Base-by-base conservation (phyloP, 1,284 basidiomycete species). In the Bondarzewia mesenterica region DNA sequence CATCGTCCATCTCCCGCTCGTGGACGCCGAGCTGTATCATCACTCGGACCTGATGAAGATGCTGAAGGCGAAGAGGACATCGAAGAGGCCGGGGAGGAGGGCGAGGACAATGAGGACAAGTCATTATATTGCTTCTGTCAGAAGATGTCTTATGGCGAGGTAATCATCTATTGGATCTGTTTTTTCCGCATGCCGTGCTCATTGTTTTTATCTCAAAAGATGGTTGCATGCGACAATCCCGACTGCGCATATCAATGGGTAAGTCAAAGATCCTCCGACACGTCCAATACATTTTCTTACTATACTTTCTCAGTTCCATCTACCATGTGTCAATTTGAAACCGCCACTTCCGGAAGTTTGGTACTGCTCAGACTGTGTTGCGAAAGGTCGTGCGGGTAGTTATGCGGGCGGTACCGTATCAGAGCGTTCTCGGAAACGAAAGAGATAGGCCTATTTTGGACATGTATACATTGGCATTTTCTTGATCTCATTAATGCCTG, bases 201-300 rank as follows among this genome's bases (percentile, higher is more conserved):
- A 21, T 8, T 41, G n/a, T 2, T n/a, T 22, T 44, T 35, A 27
- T 7, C 26, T 14, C n/a, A n/a, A n/a, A n/a, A 80, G 74, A 85
- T 85, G 82, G 78, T 85, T 52, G 83, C 73, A 39, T 85, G 82
- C 60, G 82, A 85, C 59, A 80, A 80, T 55, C 64, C 73, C n/a
- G 69, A 70, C 7, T 85, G 82, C 63, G 71, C 69, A n/a, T 82
- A 76, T 62, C 79, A 85, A 74, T 85, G 83, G 82, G 82, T 83
- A 52, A 70, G 80, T 70, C 12, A 16, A n/a, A 15, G 44, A 35
- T 47, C 7, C n/a, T 42, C 18, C 36, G 14, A 25, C 25, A 10
- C 38, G 42, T 25, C 22, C 27, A 8, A 15, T 45, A 46, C 43
- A 39, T 48, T 35, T 37, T 36, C 32, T 37, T n/a, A n/a, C n/a